Conservation (phyloP, 257 asterid species). For the Knoxia roxburghii region DNA sequence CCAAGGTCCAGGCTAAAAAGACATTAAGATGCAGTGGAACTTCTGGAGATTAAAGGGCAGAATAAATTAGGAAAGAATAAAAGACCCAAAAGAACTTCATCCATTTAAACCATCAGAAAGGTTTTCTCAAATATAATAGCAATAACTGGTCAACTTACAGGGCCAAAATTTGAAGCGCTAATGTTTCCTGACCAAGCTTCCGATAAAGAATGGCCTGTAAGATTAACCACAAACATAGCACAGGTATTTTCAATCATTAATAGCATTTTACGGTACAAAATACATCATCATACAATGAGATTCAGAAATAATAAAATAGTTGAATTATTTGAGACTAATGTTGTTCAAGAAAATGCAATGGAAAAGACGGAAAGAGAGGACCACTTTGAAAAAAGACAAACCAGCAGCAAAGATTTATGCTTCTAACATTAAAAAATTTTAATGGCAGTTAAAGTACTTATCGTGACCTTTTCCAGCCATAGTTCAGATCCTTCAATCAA, state of each 20-base stretch:
- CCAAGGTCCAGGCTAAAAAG: background rate
- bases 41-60: background rate
- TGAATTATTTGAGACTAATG: background rate
- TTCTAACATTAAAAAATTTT: too few relatives aligned
- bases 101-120: background rate
- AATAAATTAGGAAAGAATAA: background rate
- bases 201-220: conserved; percentile 93
- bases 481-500: conserved; percentile 84
- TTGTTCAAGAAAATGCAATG: background rate
- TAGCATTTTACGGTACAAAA: too few relatives aligned
- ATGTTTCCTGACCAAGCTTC: conserved; percentile 90
- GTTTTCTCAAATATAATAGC: background rate
- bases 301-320: too few relatives aligned
- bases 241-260: too few relatives aligned
- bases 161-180: conserved; percentile 85
- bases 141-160: conserved; percentile 45
- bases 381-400: background rate
- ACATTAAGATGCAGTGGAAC: background rate
- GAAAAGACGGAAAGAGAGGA: background rate
- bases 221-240: conserved; percentile 11
- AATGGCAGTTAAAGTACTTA: too few relatives aligned
- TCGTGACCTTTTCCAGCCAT: conserved; percentile 87
- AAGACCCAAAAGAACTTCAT: background rate
- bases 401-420: background rate
- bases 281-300: too few relatives aligned